Evolutionary conservation across 2,329 filamentous ascomycete genomes (phyloP).

Genomic region (Pyrenochaeta sp.): DNA sequence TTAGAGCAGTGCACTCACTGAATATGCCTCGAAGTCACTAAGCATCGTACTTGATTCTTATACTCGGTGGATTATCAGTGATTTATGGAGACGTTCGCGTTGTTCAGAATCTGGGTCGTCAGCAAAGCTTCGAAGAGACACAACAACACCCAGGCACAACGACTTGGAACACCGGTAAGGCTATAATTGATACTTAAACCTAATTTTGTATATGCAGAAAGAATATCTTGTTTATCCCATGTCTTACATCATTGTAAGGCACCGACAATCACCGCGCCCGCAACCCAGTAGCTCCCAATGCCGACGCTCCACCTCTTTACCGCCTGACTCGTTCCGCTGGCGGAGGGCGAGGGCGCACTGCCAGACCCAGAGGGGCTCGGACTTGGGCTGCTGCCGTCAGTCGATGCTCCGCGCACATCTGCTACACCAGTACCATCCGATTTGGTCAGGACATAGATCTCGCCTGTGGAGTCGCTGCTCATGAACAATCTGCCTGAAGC

Average conservation of each 20-base stretch:
- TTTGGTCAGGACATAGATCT: slow-evolving; percentile 64
- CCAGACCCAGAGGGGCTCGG: slow-evolving; percentile 15
- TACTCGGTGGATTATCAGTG: no score
- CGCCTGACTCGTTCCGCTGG: slow-evolving; percentile 2
- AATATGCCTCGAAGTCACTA: no score
- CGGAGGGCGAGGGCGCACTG: slow-evolving; percentile 11
- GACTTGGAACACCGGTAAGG: no score
- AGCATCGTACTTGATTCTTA: no score
- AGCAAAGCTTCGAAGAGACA: no score
- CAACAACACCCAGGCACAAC: no score
- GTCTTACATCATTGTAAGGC: slow-evolving; percentile 3
- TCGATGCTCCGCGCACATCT: slow-evolving; percentile 25
- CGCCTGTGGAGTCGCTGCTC: slow-evolving; percentile 68
- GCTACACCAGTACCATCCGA: slow-evolving; percentile 40
- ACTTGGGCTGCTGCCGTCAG: slow-evolving; percentile 18
- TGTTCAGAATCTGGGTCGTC: no score
- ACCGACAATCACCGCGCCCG: slow-evolving; percentile 8
- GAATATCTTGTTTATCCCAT: no score
- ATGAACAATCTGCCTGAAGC: slow-evolving; percentile 65
- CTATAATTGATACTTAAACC: no score
- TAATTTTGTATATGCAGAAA: no score
- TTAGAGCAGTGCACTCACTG: no score
- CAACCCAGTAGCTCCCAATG: slow-evolving; percentile 14
- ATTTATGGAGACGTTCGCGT: no score
- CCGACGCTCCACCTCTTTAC: slow-evolving; percentile 3